Conservation (phyloP, 2,329 filamentous ascomycete species). For the Colletotrichum limetticola region DNA sequence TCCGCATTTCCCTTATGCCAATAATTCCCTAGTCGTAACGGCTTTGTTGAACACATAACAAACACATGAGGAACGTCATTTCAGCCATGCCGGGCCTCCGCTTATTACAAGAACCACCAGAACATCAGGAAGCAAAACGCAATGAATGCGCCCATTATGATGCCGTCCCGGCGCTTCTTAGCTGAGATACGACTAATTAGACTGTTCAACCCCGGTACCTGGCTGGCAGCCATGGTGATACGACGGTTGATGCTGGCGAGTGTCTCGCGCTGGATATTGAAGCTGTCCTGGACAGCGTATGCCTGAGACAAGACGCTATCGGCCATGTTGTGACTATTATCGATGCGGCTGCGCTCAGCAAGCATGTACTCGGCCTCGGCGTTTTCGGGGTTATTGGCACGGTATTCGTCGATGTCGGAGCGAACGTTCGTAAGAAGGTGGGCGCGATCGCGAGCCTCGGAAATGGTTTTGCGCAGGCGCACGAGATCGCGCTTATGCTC, state of each 20-base stretch:
- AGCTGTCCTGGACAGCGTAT: conserved; percentile 95
- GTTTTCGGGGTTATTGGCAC: conserved; percentile 80
- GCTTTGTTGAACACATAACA: conserved; percentile 23
- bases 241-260: conserved; percentile 88
- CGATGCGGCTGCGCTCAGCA: conserved; percentile 84
- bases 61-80: conserved; percentile 9
- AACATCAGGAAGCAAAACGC: conserved; percentile 91
- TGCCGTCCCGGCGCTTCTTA: conserved; percentile 93
- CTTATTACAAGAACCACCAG: conserved; percentile 75
- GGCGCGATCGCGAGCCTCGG: conserved; percentile 83
- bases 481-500: conserved; percentile 87
- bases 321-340: conserved; percentile 88
- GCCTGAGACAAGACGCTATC: conserved; percentile 94
- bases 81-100: conserved; percentile 3
- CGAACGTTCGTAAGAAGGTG: conserved; percentile 93
- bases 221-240: conserved; percentile 88
- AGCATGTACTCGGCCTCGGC: conserved; percentile 98
- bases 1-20: conserved; percentile 34
- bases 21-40: conserved; percentile 30
- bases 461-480: conserved; percentile 78
- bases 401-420: conserved; percentile 91
- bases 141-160: conserved; percentile 92
- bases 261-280: conserved; percentile 87
- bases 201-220: conserved; percentile 92
- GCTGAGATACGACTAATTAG: conserved; percentile 92